A percentile compares a stretch with the other conserved stretches of the same genome.
Conservation (phyloP, 2,329 filamentous ascomycete genomes). For the Aspergillus pseudonomiae region DNA sequence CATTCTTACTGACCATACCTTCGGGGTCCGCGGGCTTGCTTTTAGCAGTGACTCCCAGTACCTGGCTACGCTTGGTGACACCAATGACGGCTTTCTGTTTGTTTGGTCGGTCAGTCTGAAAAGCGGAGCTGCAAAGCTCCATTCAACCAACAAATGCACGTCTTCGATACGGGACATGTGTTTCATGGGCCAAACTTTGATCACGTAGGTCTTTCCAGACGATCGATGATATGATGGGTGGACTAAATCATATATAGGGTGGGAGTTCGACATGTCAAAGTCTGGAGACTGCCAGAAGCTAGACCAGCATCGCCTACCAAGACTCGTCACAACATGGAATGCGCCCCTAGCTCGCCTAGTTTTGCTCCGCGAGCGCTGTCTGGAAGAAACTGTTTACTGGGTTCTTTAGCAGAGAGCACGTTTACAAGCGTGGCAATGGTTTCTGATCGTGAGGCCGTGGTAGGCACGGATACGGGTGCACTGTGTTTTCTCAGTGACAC, state of each 20-base stretch:
- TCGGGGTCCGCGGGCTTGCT: conserved; percentile 83
- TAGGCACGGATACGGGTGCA: conserved; percentile 86
- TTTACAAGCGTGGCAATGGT: conserved; percentile 79
- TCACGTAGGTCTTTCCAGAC: conserved; percentile 60
- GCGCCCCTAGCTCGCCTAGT: conserved; percentile 36
- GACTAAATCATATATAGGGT: conserved; percentile 47
- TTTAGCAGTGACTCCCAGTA: conserved; percentile 87
- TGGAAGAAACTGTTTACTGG: conserved; percentile 86
- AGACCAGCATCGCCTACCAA: conserved; percentile 65
- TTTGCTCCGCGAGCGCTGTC: conserved; percentile 69
- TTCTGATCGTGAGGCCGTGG: conserved; percentile 72
- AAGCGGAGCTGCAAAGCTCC: conserved; percentile 75
- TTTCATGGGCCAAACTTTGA: conserved; percentile 82
- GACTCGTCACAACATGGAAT: conserved; percentile 54
- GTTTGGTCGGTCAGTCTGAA: conserved; percentile 86
- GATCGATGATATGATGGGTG: neutral
- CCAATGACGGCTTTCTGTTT: conserved; percentile 92
- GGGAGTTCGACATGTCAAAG: conserved; percentile 87
- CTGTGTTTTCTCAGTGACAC: conserved; percentile 85
- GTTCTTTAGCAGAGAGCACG: conserved; percentile 76
- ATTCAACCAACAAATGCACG: conserved; percentile 91
- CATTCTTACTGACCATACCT: conserved; percentile 84
- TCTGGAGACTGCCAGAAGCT: conserved; percentile 81
- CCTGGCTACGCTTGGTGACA: conserved; percentile 82
- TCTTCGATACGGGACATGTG: conserved; percentile 82